A percentile compares a stretch with the other conserved stretches of the same genome.
Conservation (phyloP, 257 asterid genomes). For the Haberlea rhodopensis region DNA sequence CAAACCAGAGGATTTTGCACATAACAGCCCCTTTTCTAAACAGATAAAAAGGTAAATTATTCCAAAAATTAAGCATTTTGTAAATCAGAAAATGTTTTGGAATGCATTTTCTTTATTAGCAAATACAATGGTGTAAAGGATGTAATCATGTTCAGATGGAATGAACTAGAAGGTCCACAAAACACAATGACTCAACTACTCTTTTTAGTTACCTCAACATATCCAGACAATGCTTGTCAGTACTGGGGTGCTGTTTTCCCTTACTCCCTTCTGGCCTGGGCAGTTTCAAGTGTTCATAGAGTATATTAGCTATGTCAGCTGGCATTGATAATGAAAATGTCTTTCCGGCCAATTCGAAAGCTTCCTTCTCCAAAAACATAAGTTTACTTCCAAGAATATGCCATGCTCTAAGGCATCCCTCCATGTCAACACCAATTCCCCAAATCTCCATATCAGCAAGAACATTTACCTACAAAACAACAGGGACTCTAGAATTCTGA, state of each 20-base stretch:
- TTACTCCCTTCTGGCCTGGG: constrained; percentile 71
- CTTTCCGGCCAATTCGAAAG: constrained; percentile 82
- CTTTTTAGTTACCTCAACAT: constrained; percentile 64
- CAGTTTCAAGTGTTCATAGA: constrained; percentile 87
- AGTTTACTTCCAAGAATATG: constrained; percentile 72
- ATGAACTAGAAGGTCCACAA: constrained; percentile 5
- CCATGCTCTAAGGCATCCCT: constrained; percentile 82
- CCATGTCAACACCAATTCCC: constrained; percentile 98
- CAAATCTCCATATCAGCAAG: constrained; percentile 95
- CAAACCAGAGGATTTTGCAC: background rate
- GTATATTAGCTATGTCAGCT: constrained; percentile 87
- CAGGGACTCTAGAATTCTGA: constrained; percentile 13
- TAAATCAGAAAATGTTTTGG: background rate
- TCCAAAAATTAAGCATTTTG: background rate
- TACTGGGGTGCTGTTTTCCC: constrained; percentile 92
- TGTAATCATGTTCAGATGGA: constrained; percentile 12
- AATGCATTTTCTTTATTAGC: constrained; percentile 2
- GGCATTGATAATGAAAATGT: constrained; percentile 81
- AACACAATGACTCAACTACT: background rate
- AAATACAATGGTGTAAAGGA: constrained; percentile 22
- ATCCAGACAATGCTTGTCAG: constrained; percentile 88
- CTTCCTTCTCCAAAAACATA: constrained; percentile 74
- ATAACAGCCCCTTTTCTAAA: background rate
- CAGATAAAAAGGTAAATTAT: background rate
- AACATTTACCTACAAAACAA: constrained; percentile 56